Conservation (phyloP, 1,284 basidiomycete species). For the Puccinia horiana region DNA sequence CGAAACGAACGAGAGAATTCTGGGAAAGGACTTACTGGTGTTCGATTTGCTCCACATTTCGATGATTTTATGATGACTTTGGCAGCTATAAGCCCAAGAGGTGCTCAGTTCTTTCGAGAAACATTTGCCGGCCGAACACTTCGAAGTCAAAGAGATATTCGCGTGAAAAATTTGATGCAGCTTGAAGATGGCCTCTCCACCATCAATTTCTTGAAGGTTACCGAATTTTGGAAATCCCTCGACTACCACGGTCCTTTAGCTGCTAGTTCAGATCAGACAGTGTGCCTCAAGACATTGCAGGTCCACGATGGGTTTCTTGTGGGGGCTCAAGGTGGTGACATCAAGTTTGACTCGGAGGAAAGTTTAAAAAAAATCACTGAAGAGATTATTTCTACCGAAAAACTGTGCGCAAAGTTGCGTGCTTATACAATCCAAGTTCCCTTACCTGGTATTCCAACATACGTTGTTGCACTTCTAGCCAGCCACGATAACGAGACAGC, state of each 20-base stretch:
- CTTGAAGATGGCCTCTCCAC: background rate
- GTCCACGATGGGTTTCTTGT: background rate
- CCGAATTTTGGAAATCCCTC: background rate
- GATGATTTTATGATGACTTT: background rate
- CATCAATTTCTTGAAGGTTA: background rate
- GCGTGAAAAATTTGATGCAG: background rate
- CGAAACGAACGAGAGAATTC: background rate
- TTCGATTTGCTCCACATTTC: background rate
- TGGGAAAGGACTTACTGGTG: background rate
- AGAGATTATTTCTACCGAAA: background rate
- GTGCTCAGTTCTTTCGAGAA: background rate
- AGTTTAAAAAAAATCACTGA: background rate
- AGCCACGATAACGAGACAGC: background rate
- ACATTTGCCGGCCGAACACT: background rate
- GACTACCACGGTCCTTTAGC: background rate
- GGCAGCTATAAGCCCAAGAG: background rate
- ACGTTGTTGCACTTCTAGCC: background rate
- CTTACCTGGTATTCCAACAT: background rate
- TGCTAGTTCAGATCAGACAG: background rate
- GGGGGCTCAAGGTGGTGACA: background rate
- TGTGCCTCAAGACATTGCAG: background rate
- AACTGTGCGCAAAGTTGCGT: background rate
- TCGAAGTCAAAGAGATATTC: background rate
- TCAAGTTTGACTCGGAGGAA: background rate
- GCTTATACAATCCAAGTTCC: background rate